A percentile compares a stretch with the other conserved stretches of the same genome.
These are phyloP conservation scores for Rosa persica DNA, from an alignment of 306 rosid genomes.

Conservation along the genomic window DNA sequence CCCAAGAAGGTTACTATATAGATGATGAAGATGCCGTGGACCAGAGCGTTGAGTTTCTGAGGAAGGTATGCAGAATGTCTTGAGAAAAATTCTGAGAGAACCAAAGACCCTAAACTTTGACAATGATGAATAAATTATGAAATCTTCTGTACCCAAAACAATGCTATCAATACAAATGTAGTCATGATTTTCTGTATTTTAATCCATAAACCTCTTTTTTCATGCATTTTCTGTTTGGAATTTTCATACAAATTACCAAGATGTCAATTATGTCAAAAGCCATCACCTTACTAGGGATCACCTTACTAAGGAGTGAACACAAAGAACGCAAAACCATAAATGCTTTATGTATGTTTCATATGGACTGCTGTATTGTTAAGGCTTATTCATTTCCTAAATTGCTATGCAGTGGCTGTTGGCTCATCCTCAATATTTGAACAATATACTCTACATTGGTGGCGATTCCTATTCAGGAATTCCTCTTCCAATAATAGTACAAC, in stretches of 20 bases:
- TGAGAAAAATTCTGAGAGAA: background rate
- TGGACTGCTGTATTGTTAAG: background rate
- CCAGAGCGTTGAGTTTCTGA: conserved; percentile 20
- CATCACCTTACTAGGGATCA: background rate
- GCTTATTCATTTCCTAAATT: background rate
- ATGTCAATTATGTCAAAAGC: background rate
- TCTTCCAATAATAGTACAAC: conserved; percentile 30
- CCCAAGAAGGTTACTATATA: conserved; percentile 25
- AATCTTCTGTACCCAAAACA: background rate
- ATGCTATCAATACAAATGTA: background rate
- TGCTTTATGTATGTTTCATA: background rate
- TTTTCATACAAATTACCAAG: background rate
- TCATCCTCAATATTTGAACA: conserved; percentile 32
- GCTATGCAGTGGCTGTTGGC: conserved; percentile 26
- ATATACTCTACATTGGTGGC: conserved; percentile 29
- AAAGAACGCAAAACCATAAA: background rate
- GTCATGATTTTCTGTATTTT: background rate
- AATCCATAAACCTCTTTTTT: background rate
- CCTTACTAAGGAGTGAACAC: background rate
- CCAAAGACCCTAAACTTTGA: background rate
- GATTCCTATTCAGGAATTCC: conserved; percentile 34
- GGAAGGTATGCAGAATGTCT: conserved; percentile 13
- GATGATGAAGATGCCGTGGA: conserved; percentile 20
- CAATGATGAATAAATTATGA: background rate
- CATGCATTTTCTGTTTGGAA: background rate